Base-by-base conservation (phyloP, 2,329 filamentous ascomycete genomes). In the Coniochaeta pulveracea region DNA sequence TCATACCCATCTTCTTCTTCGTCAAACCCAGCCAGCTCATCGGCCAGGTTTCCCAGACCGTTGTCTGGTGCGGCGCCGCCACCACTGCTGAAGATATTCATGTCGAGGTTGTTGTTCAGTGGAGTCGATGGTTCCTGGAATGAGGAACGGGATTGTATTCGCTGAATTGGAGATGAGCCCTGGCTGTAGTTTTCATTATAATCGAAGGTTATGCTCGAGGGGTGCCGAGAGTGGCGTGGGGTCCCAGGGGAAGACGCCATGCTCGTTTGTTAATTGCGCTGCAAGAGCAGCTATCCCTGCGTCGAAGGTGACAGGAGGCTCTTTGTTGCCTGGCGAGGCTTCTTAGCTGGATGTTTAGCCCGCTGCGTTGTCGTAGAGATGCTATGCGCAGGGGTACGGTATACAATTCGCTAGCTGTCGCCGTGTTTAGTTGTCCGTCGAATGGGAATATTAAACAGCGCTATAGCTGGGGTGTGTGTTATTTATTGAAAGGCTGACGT, bases 1-100 rank as follows among this genome's bases (percentile, higher is more conserved):
- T 59, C 58, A 32, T 65, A 62, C 21, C 69, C 65, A 14, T 66
- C 69, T n/a, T 62, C 66, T 24, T 76, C 74, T 25, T 73, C 76
- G 36, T 71, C 73, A 7, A 75, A 79, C 21, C 82, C 81, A 2
- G 80, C 84, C 30, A 91, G 61, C 55, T 91, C 84, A 54, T 89
- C 84, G 2, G 84, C 84, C 31, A 91, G 56, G 45, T 85, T 88
- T 19, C 83, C 84, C 40, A 85, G 61, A 7, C 79, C 78, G 40
- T 73, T 73, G 32, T 58, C 60, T 3, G 52, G 51, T 3, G 54
- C 54, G 23, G 55, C 64, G 23, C 46, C 39, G n/a, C 41, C 51
- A 26, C 55, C 59, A 35, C 51, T 53, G 37, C 56, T 54, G 30
- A 68, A 61, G n/a, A 61, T 52, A 37, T 55, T 56, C 33, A 70